Conservation (phyloP, 805 yeast genomes). For the Kodamaea laetipori region DNA sequence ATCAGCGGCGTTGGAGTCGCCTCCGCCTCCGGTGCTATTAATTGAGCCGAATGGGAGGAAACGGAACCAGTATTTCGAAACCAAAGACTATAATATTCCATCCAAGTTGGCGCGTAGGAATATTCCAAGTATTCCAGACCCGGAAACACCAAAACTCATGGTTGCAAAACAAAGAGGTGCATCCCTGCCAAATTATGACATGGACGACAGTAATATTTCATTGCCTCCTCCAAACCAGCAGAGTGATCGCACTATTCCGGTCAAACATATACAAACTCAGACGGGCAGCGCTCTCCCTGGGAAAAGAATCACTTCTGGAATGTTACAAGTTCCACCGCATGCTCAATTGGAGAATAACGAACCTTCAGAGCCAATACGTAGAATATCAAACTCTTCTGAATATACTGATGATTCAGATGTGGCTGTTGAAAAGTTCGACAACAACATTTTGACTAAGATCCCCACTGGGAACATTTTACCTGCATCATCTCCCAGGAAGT, state of each 20-base stretch:
- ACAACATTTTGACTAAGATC: slow-evolving; percentile 21
- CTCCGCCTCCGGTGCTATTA: slow-evolving; percentile 27
- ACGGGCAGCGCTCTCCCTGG: slow-evolving; percentile 1
- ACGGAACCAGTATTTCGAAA: slow-evolving; percentile 27
- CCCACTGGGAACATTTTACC: slow-evolving; percentile 20
- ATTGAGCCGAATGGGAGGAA: slow-evolving; percentile 16
- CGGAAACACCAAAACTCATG: slow-evolving; percentile 10
- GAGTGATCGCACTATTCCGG: slow-evolving; percentile 30
- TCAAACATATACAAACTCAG: slow-evolving; percentile 20
- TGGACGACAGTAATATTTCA: slow-evolving; percentile 26
- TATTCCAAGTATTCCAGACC: slow-evolving; percentile 2
- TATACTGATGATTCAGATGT: background rate
- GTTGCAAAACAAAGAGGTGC: background rate
- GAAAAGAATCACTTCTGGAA: slow-evolving; percentile 43
- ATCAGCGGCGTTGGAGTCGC: slow-evolving; percentile 16
- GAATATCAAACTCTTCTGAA: background rate
- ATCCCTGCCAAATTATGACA: slow-evolving; percentile 9
- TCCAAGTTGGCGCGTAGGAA: slow-evolving; percentile 16
- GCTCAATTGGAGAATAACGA: slow-evolving; percentile 28
- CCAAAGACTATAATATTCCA: slow-evolving; percentile 26
- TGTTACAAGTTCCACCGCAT: slow-evolving; percentile 39
- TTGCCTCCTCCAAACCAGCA: slow-evolving; percentile 39
- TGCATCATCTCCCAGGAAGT: slow-evolving; percentile 12
- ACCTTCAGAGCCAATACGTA: background rate
- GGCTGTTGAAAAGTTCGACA: background rate